A percentile compares a stretch with the other conserved stretches of the same genome.
These are phyloP conservation scores for Cladosporium sp. DNA, from an alignment of 2,329 filamentous ascomycete genomes.

Conservation along the genomic window DNA sequence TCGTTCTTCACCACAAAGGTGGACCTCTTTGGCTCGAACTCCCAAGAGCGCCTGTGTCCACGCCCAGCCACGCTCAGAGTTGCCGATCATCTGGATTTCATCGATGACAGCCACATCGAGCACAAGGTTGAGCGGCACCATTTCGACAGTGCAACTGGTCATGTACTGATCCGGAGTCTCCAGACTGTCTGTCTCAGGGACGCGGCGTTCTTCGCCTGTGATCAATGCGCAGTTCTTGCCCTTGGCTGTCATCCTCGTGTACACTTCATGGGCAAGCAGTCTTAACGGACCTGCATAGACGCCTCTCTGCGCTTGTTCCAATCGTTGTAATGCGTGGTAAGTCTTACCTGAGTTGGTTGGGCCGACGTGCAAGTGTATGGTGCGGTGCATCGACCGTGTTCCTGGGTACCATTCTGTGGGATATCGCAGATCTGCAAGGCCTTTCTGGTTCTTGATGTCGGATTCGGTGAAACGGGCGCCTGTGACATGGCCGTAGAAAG, in stretches of 20 bases:
- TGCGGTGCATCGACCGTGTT: conserved; percentile 76
- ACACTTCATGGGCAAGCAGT: conserved; percentile 92
- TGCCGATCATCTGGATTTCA: conserved; percentile 96
- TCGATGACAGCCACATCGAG: conserved; percentile 93
- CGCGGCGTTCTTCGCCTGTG: conserved; percentile 85
- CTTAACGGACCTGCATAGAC: conserved; percentile 90
- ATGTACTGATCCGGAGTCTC: conserved; percentile 44
- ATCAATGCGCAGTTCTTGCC: conserved; percentile 76
- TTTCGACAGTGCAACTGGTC: conserved; percentile 93
- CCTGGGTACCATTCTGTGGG: conserved; percentile 91
- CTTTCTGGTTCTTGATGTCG: conserved; percentile 60
- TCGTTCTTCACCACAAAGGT: conserved; percentile 88
- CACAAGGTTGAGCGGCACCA: conserved; percentile 64
- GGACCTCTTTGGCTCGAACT: conserved; percentile 81
- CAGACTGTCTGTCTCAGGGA: conserved; percentile 55
- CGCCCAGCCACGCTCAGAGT: conserved; percentile 78
- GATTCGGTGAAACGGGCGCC: conserved; percentile 58
- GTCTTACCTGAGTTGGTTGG: conserved; percentile 99
- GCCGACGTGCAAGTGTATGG: conserved; percentile 88
- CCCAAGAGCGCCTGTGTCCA: conserved; percentile 93
- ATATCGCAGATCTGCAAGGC: conserved; percentile 78
- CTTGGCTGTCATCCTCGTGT: conserved; percentile 76
- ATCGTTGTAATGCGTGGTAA: conserved; percentile 82
- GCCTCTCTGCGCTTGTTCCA: conserved; percentile 73
- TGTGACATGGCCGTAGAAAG: conserved; percentile 67